A percentile compares a stretch with the other conserved stretches of the same genome.
These are phyloP conservation scores for Dactylellina haptotyla DNA, from an alignment of 2,329 filamentous ascomycete genomes.

Conservation along the genomic window DNA sequence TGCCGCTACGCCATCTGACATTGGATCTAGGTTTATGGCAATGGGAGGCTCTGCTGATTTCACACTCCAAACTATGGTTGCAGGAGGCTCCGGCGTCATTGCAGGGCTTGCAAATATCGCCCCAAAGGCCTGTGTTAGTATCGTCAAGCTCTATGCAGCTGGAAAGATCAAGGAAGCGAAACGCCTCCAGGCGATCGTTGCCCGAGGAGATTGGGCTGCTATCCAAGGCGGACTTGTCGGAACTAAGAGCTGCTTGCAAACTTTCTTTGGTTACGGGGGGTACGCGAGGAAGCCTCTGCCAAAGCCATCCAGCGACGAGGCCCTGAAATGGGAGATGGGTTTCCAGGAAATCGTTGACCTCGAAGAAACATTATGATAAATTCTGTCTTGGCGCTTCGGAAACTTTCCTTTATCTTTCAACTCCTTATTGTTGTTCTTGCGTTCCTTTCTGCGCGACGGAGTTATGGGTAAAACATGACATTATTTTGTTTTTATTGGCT, in stretches of 20 bases:
- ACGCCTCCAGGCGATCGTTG: slow-evolving; percentile 78
- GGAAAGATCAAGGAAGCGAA: slow-evolving; percentile 80
- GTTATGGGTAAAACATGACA: slow-evolving; percentile 34
- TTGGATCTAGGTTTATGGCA: slow-evolving; percentile 78
- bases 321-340: slow-evolving; percentile 59
- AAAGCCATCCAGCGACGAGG: slow-evolving; percentile 70
- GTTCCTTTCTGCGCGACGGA: slow-evolving; percentile 31
- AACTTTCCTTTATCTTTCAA: no score
- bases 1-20: slow-evolving; percentile 72
- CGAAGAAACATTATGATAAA: slow-evolving; percentile 49
- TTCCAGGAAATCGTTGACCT: slow-evolving; percentile 52
- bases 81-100: slow-evolving; percentile 84
- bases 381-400: no score
- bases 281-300: slow-evolving; percentile 78
- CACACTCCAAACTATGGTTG: slow-evolving; percentile 80
- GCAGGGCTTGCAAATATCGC: slow-evolving; percentile 86
- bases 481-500: slow-evolving; percentile 22
- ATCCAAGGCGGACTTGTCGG: slow-evolving; percentile 85
- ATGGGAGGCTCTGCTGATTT: slow-evolving; percentile 91
- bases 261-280: slow-evolving; percentile 82
- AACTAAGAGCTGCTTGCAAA: slow-evolving; percentile 85
- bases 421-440: slow-evolving; percentile 6
- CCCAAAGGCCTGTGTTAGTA: slow-evolving; percentile 80
- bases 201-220: slow-evolving; percentile 81
- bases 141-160: slow-evolving; percentile 79